These are phyloP conservation scores for Bryum argenteum DNA, from an alignment of 225 moss, liverwort and hornwort genomes.

Conservation along the genomic window DNA sequence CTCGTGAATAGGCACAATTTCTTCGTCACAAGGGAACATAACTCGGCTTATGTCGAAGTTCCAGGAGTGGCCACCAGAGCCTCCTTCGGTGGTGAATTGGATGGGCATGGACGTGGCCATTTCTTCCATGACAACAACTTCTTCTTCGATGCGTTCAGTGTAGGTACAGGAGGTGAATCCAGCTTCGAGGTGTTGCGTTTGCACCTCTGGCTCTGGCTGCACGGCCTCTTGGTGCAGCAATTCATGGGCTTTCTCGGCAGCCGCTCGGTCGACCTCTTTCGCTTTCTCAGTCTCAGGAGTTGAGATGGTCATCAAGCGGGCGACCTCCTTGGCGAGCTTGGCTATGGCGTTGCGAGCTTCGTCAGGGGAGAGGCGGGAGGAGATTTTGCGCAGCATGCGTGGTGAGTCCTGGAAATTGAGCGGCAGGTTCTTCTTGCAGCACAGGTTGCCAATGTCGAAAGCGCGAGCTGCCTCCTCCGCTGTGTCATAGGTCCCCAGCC, in stretches of 20 bases:
- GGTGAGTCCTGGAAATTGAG: constrained; percentile 48
- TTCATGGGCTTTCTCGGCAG: constrained; percentile 36
- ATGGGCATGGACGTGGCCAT: constrained; percentile 26
- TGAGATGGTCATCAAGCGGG: constrained; percentile 16
- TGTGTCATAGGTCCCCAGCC: constrained; percentile 54
- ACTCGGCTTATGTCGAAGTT: constrained; percentile 26
- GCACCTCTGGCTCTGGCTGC: constrained; percentile 5
- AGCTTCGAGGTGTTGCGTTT: constrained; percentile 28
- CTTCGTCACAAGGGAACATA: constrained; percentile 29
- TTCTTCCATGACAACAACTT: constrained; percentile 23
- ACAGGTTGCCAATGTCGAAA: constrained; percentile 52
- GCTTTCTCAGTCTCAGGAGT: constrained; percentile 5
- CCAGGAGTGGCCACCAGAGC: constrained; percentile 32
- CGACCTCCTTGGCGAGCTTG: constrained; percentile 51
- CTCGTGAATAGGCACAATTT: constrained; percentile 22
- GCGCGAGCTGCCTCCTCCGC: constrained; percentile 50
- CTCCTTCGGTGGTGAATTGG: constrained; percentile 20
- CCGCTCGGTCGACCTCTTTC: constrained; percentile 29
- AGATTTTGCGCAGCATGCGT: constrained; percentile 41
- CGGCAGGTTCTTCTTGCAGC: constrained; percentile 52
- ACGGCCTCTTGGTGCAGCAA: constrained; percentile 27
- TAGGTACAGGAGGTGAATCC: constrained; percentile 29
- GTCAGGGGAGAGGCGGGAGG: constrained; percentile 43
- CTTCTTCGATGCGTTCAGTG: constrained; percentile 25
- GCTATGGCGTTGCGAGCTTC: constrained; percentile 46